Evolutionary conservation across 2,329 filamentous ascomycete species (phyloP), one percentile per base, ranked within the genome.

Genomic region (Fusarium ramigenum): DNA sequence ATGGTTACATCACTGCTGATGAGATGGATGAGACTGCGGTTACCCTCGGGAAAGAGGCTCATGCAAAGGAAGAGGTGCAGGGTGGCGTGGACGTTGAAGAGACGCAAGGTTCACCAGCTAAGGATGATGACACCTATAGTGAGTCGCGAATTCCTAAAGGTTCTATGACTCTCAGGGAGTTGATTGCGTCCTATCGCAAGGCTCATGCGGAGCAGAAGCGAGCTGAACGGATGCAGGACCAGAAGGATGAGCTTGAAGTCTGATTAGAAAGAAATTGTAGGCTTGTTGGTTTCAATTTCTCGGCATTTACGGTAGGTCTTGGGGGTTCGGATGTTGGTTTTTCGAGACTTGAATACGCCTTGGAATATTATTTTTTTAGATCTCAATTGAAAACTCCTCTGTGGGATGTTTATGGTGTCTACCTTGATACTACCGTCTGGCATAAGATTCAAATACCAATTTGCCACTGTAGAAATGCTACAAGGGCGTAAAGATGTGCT

Each of bases 241-340:
- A 11, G 4, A 12, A 53, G 12, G 8, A 9, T 5, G 19, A 28
- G 19, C 7, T 18, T 0, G 15, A 18, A 1, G 9, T n/a, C 19
- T n/a, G 3, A 28, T 14, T 1, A 5, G 2, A 21, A 7, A 5
- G 7, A n/a, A 6, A 9, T 14, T 19, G 4, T 2, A 18, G 4
- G 10, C 7, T 15, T 52, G 7, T 21, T 15, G 3, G 11, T 15
- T 23, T 19, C 21, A 19, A 3, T 10, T 28, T 28, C 28, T 28
- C 7, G 28, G 28, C 28, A 28, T 36, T n/a, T 15, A 36, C 14
- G 9, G 49, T 54, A 18, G 8, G 50, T 9, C 1, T 18, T 39
- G 18, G 15, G 15, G 16, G 10, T 30, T 18, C 1, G 2, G 1
- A 1, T 11, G 4, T 5, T 39, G 10, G 4, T 2, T 9, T 39